phyloP scores from a whole-genome alignment of 2,329 filamentous ascomycete species.

The Pezicula rhizophila region DNA sequence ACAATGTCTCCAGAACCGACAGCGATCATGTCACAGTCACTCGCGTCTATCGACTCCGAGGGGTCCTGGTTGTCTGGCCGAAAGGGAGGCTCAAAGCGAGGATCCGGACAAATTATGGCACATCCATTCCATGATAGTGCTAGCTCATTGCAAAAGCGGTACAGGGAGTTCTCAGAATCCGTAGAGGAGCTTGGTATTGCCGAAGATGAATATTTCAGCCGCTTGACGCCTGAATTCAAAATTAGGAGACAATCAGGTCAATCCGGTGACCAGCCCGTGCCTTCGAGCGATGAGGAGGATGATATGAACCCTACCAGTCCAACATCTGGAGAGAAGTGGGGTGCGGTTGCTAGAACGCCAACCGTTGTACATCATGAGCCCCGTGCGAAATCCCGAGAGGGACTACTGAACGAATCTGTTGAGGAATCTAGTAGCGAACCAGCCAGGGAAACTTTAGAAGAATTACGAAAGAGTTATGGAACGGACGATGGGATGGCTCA shows the following conservation, averaged over 20 bases:
- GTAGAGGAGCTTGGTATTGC: slow-evolving; percentile 61
- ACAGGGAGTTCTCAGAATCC: slow-evolving; percentile 49
- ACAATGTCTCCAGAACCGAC: slow-evolving; percentile 46
- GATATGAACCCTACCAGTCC: slow-evolving; percentile 31
- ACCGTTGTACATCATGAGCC: slow-evolving; percentile 59
- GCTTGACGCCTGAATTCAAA: slow-evolving; percentile 34
- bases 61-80: slow-evolving; percentile 91
- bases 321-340: slow-evolving; percentile 22
- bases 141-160: slow-evolving; percentile 33
- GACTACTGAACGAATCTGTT: slow-evolving; percentile 33
- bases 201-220: slow-evolving; percentile 71
- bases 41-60: slow-evolving; percentile 93
- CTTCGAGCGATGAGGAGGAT: slow-evolving; percentile 55
- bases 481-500: slow-evolving; percentile 9
- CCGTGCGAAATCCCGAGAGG: slow-evolving; percentile 53
- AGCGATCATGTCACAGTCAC: slow-evolving; percentile 64
- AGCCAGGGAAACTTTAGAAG: slow-evolving; percentile 23
- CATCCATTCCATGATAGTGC: slow-evolving; percentile 33
- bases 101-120: slow-evolving; percentile 39
- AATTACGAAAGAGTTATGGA: slow-evolving; percentile 24
- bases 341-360: slow-evolving; percentile 39
- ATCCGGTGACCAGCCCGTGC: slow-evolving; percentile 38
- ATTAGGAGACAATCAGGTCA: slow-evolving; percentile 35
- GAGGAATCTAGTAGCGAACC: slow-evolving; percentile 14
- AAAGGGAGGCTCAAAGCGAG: slow-evolving; percentile 39